Conservation (phyloP, 176 grass and related monocot genomes). For the Chloris gayana region DNA sequence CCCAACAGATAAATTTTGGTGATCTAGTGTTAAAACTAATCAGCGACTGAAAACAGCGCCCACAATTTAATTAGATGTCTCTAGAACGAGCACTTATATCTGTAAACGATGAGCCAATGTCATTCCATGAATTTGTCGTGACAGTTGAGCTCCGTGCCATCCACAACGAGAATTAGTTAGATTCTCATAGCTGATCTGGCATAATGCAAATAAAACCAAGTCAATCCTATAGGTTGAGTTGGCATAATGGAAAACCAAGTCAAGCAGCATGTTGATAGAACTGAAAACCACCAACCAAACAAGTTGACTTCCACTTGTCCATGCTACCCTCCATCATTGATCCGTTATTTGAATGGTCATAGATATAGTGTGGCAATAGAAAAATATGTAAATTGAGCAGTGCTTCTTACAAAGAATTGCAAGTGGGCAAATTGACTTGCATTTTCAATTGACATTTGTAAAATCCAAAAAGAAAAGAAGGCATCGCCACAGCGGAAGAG, state of each 20-base stretch:
- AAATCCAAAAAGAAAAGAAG: not conserved
- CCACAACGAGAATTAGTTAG: too few species aligned
- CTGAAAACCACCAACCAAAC: not conserved
- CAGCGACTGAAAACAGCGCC: too few species aligned
- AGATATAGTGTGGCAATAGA: not conserved
- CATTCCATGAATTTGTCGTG: too few species aligned
- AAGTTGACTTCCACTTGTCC: not conserved
- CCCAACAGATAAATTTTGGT: too few species aligned
- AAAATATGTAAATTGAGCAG: too few species aligned
- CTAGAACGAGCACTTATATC: too few species aligned
- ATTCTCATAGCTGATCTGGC: too few species aligned
- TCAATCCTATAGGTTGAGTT: not conserved
- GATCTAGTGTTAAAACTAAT: too few species aligned
- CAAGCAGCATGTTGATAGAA: not conserved
- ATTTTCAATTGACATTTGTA: not conserved
- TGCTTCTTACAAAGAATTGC: not conserved
- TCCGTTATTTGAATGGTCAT: not conserved
- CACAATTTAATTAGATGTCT: too few species aligned
- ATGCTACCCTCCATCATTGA: not conserved
- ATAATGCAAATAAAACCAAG: not conserved
- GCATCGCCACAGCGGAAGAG: not conserved
- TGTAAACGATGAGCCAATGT: too few species aligned
- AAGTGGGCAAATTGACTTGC: not conserved
- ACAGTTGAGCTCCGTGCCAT: too few species aligned
- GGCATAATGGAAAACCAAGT: not conserved